These are phyloP conservation scores for Friedmanniomyces simplex DNA, from an alignment of 495 filamentous ascomycete species.

Conservation along the genomic window DNA sequence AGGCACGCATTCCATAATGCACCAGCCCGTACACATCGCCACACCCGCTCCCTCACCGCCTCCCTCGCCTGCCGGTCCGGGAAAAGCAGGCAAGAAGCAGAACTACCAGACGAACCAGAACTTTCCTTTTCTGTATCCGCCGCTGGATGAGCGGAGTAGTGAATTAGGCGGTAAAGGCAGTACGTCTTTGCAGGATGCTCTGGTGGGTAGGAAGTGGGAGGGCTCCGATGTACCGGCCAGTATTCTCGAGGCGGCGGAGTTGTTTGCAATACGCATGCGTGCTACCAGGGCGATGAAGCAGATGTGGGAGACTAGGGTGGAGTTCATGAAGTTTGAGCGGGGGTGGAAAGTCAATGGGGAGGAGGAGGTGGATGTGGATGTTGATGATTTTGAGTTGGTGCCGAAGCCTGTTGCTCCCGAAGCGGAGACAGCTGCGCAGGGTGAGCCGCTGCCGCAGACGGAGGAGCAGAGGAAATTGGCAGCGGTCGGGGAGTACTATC, in stretches of 20 bases:
- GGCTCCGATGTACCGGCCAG: slow-evolving; percentile 84
- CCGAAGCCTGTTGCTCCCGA: background rate
- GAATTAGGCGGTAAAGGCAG: slow-evolving; percentile 76
- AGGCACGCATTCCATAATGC: slow-evolving; percentile 56
- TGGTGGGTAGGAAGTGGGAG: slow-evolving; percentile 76
- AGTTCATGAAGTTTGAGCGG: slow-evolving; percentile 80
- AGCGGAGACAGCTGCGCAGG: slow-evolving; percentile 16
- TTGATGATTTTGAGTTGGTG: slow-evolving; percentile 14
- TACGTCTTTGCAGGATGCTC: slow-evolving; percentile 59
- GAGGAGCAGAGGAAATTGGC: slow-evolving; percentile 27
- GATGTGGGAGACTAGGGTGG: slow-evolving; percentile 86
- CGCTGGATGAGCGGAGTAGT: slow-evolving; percentile 71
- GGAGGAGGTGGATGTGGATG: slow-evolving; percentile 24
- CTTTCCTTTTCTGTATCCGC: slow-evolving; percentile 95
- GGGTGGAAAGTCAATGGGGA: slow-evolving; percentile 13
- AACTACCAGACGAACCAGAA: slow-evolving; percentile 99
- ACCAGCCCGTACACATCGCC: slow-evolving; percentile 95
- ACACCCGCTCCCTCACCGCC: slow-evolving; percentile 96
- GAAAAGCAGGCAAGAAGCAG: slow-evolving; percentile 94
- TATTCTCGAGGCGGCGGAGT: slow-evolving; percentile 86
- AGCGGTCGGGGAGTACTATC: slow-evolving; percentile 74
- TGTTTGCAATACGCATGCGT: slow-evolving; percentile 79
- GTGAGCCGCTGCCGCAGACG: slow-evolving; percentile 8
- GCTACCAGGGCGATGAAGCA: slow-evolving; percentile 86
- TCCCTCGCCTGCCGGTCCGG: slow-evolving; percentile 74